Conservation (phyloP, 2,329 filamentous ascomycete species). For the Aspergillus sergii region DNA sequence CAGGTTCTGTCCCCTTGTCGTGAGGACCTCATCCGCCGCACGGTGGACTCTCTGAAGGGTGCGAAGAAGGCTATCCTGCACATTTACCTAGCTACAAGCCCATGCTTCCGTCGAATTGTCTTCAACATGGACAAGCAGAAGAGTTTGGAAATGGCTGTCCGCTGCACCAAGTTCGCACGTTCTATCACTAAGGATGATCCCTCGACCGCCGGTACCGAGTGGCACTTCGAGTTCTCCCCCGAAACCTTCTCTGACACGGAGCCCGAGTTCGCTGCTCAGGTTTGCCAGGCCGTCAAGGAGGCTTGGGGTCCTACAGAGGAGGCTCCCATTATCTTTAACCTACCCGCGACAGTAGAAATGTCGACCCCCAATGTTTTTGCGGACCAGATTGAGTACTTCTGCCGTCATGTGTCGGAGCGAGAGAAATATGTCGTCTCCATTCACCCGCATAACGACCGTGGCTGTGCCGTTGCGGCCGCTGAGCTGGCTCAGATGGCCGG, state of each 20-base stretch:
- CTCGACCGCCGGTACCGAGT: constrained; percentile 56
- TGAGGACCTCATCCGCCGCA: constrained; percentile 84
- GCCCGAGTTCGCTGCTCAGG: constrained; percentile 76
- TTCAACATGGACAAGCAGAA: constrained; percentile 86
- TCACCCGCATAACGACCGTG: constrained; percentile 93
- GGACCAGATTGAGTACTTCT: constrained; percentile 96
- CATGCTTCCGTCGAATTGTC: constrained; percentile 89
- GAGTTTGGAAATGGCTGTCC: constrained; percentile 77
- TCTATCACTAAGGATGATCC: constrained; percentile 84
- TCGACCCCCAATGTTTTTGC: constrained; percentile 93
- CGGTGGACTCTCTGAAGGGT: constrained; percentile 84
- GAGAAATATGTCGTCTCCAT: constrained; percentile 87
- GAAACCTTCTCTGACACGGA: constrained; percentile 83
- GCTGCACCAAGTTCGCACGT: constrained; percentile 82
- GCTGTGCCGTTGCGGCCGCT: constrained; percentile 84
- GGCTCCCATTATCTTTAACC: constrained; percentile 91
- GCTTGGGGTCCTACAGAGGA: constrained; percentile 84
- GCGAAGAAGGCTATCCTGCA: constrained; percentile 93
- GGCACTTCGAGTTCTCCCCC: constrained; percentile 54
- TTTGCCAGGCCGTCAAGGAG: constrained; percentile 91
- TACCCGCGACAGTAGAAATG: constrained; percentile 95
- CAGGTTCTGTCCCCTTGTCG: constrained; percentile 92
- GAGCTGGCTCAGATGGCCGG: constrained; percentile 96
- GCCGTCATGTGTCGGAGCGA: constrained; percentile 77
- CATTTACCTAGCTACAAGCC: constrained; percentile 93